Base-by-base conservation (phyloP, 306 rosid genomes). In the Quercus berberidifolia region DNA sequence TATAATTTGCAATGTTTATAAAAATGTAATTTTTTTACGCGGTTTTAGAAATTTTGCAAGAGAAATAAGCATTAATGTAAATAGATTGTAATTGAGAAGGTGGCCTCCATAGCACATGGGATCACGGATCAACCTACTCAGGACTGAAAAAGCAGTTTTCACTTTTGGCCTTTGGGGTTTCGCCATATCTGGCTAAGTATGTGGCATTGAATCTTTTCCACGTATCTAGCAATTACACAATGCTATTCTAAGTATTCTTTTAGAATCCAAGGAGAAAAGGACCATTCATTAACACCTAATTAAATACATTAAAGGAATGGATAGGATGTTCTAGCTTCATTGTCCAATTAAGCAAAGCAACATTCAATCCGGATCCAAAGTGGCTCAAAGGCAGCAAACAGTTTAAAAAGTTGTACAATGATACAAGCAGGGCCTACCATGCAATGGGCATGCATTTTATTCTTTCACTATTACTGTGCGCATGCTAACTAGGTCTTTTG, bases 281-380 rank as follows among this genome's bases (percentile, higher is more conserved):
- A 6, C 43, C 28, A 14, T 14, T 64, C 1, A 14, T 64, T 64
- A 15, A 38, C 68, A 60, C 31, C 31, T 10, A 60, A 64, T 15
- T 17, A 64, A 41, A 38, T 38, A 38, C 43, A 30, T 11, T 6
- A 64, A 12, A 17, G 71, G 71, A 65, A 15, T 17, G 49, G 49
- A 15, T 17, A 1, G 23, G 49, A 64, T 19, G 31, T 17, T 28
- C 49, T 18, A 18, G 30, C 51, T 78, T 28, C 54, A 19, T 71
- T 46, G 23, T 57, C 71, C n/a, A 46, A 43, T 19, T 5, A 41
- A 12, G 28, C 49, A 71, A 71, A 72, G 73, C 26, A 30, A 5
- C 8, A 3, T 31, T 14, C 19, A 1, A 12, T 46, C 25, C 31
- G 82, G 14, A 79, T 79, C 82, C 82, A 72, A 79, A 28, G 82